Evolutionary conservation across 2,329 filamentous ascomycete genomes (phyloP), one percentile per base, ranked within the genome.

Genomic region (Diplodia corticola): DNA sequence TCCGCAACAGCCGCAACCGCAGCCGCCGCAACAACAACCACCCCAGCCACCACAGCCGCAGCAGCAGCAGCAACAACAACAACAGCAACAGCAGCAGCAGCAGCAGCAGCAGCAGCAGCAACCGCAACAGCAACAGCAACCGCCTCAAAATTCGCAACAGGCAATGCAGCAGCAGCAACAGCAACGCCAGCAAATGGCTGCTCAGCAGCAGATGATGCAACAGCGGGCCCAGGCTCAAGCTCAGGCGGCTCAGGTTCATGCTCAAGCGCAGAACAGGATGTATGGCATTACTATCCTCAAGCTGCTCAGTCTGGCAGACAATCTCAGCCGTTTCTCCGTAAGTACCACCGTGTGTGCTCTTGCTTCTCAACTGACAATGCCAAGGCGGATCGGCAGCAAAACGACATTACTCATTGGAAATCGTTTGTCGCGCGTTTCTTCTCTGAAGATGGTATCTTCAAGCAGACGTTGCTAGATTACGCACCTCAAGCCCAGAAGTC

Each of bases 381-480:
- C 22, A 12, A 57, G 54, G 68, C 73, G 24, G 73, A 87, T 20
- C 61, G 57, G 44, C 51, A 64, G 84, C 84, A 82, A 60, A 88
- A 89, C 67, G 90, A 93, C 72, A 79, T 96, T 4, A 78, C 82
- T 0, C 90, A 91, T 72, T 98, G 94, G 94, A 86, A 90, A 69
- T 79, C 79, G 5, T 95, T 97, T 71, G 92, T 97, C 20, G 81
- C 85, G 44, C 86, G 86, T 54, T 96, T 96, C 78, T 99, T 97
- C 78, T 89, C 92, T 0, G 83, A 85, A 0, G 86, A 85, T 30
- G 93, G 92, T 9, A 87, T 92, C 9, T 89, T 97, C 73, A 87
- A 93, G 49, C 88, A 94, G 71, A 86, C 88, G 3, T 82, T 96
- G 17, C 84, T 78, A 70, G 82, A 85, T 22, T 80, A 80, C 66